Base-by-base conservation (phyloP, 108 stramenopile genomes). In the Cyclotella kingstonii region DNA sequence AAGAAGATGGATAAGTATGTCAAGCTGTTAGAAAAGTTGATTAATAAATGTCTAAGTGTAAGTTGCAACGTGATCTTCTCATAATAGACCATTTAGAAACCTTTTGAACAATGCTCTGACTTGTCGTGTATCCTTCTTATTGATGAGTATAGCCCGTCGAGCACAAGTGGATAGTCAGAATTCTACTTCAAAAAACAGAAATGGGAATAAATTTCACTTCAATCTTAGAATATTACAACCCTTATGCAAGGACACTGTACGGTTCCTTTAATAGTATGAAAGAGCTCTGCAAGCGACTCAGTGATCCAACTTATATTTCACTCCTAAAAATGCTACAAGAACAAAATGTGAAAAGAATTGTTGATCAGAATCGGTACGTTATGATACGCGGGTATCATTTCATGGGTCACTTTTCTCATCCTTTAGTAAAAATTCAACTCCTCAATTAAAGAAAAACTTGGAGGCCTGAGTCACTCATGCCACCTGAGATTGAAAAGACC, bases 101-200 rank as follows among this genome's bases (percentile, higher is more conserved):
- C n/a, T n/a, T n/a, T n/a, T n/a, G n/a, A n/a, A n/a, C n/a, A n/a
- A n/a, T n/a, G n/a, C n/a, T n/a, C n/a, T n/a, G n/a, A 44, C 43
- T 44, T n/a, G 5, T 44, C 11, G n/a, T n/a, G n/a, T n/a, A n/a
- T n/a, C n/a, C n/a, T n/a, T n/a, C n/a, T n/a, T n/a, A n/a, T n/a
- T n/a, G n/a, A 54, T 56, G 26, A 56, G 25, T 50, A 34, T 28
- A 70, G 62, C 84, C 92, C 0, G 44, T 82, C 53, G 93, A 94
- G 54, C 93, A 94, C 63, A 89, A 89, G 52, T 94, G 89, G 89
- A 61, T 90, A 40, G 84, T 87, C 0, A 66, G 89, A 6, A 83
- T 94, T 5, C 43, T 94, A 10, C 66, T 87, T 50, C 63, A 82
- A 56, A 76, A 73, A 51, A 59, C 84, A 44, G 76, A 84, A 28